phyloP scores from a whole-genome alignment of 495 filamentous ascomycete genomes.

The Penicillium coprophilum region DNA sequence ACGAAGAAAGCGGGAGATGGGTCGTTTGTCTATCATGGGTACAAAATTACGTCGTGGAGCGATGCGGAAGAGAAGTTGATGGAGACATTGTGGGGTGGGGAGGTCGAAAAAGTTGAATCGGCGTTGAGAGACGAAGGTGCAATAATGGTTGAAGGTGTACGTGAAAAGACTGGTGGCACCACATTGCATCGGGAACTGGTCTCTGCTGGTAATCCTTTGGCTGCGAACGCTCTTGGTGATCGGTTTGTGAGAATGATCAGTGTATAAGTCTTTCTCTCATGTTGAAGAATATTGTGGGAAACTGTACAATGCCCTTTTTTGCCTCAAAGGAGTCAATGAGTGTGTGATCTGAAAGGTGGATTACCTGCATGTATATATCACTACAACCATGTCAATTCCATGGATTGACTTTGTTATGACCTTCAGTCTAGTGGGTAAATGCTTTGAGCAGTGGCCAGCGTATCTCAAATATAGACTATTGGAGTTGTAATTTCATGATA shows the following conservation, averaged over 20 bases:
- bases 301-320: too few species aligned
- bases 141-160: conserved; percentile 27
- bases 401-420: too few species aligned
- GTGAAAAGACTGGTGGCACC: conserved; percentile 28
- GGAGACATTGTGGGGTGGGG: conserved; percentile 32
- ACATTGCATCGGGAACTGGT: conserved; percentile 32
- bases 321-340: too few species aligned
- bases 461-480: too few species aligned
- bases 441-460: too few species aligned
- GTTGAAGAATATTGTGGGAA: too few species aligned
- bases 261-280: conserved; percentile 12
- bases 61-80: conserved; percentile 35
- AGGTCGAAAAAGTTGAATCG: conserved; percentile 34
- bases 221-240: conserved; percentile 30
- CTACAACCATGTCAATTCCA: too few species aligned
- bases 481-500: too few species aligned
- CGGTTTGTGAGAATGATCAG: conserved; percentile 36
- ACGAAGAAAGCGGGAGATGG: conserved; percentile 32
- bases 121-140: conserved; percentile 29
- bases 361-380: too few species aligned
- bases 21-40: conserved; percentile 39
- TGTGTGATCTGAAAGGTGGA: too few species aligned
- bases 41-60: conserved; percentile 33
- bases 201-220: conserved; percentile 33
- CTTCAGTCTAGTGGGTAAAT: too few species aligned